A percentile compares a stretch with the other conserved stretches of the same genome.
Evolutionary conservation across 768 basidiomycete species (phyloP).

Genomic region (Tylopilus rubrobrunneus): DNA sequence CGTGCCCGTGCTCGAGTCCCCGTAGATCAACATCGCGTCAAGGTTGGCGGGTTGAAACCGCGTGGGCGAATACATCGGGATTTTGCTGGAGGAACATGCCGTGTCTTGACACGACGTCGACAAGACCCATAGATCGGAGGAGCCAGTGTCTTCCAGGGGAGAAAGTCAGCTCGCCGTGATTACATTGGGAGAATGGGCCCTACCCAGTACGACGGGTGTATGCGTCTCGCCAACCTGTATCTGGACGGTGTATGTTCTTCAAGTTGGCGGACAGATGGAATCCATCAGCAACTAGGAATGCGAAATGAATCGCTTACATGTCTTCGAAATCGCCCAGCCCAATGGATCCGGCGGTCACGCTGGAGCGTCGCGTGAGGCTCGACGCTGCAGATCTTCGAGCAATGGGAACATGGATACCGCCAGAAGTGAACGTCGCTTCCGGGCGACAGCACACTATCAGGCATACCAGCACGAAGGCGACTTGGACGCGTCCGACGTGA

Average conservation of each 20-base stretch:
- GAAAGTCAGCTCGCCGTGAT: background rate
- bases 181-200: background rate
- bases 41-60: slow-evolving; percentile 46
- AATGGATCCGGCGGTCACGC: slow-evolving; percentile 32
- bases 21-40: slow-evolving; percentile 53
- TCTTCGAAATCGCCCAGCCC: slow-evolving; percentile 62
- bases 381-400: background rate
- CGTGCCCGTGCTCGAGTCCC: slow-evolving; percentile 69
- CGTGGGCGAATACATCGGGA: slow-evolving; percentile 47
- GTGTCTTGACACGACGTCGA: slow-evolving; percentile 49
- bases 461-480: slow-evolving; percentile 2
- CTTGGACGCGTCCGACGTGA: background rate
- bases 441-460: slow-evolving; percentile 3
- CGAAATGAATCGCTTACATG: slow-evolving; percentile 41
- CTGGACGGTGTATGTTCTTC: slow-evolving; percentile 61
- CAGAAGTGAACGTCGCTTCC: slow-evolving; percentile 1
- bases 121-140: slow-evolving; percentile 73
- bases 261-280: background rate
- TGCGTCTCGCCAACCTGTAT: slow-evolving; percentile 51
- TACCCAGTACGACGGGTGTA: slow-evolving; percentile 61
- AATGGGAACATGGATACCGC: slow-evolving; percentile 27
- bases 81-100: slow-evolving; percentile 35
- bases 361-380: slow-evolving; percentile 6
- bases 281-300: slow-evolving; percentile 5
- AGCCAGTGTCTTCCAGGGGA: slow-evolving; percentile 60